phyloP scores from a whole-genome alignment of 441 rosid species.

The Syzygium syzygioides region DNA sequence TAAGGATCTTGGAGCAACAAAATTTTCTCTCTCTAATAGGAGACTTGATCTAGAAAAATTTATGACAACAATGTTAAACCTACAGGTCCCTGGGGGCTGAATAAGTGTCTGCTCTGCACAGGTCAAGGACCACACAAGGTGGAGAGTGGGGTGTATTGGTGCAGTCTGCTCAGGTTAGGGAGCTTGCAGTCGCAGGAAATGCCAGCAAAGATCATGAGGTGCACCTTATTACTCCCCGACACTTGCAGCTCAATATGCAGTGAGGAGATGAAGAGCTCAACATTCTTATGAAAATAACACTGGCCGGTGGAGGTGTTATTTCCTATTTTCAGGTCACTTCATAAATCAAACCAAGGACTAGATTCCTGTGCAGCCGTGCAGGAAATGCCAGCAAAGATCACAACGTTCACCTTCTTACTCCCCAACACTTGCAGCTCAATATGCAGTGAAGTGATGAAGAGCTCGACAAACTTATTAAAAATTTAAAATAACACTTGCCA shows the following conservation, averaged over 20 bases:
- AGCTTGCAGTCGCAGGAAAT: conserved; percentile 46
- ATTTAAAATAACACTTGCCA: conserved; percentile 57
- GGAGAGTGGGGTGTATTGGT: conserved; percentile 79
- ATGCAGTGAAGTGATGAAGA: conserved; percentile 70
- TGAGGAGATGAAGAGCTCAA: conserved; percentile 76
- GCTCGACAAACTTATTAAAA: conserved; percentile 57
- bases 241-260: conserved; percentile 67
- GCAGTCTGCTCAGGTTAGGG: conserved; percentile 70
- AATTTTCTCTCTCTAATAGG: not conserved
- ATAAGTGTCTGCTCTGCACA: conserved; percentile 34
- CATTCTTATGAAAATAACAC: conserved; percentile 67
- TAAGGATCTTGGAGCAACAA: not conserved
- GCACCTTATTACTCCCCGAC: conserved; percentile 65
- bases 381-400: conserved; percentile 77
- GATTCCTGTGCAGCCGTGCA: not conserved
- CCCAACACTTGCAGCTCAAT: conserved; percentile 72
- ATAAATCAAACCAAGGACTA: conserved; percentile 52
- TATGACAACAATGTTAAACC: not conserved
- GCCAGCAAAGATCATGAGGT: conserved; percentile 79
- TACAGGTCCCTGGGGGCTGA: conserved; percentile 68
- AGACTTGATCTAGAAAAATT: not conserved
- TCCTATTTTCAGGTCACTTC: conserved; percentile 79
- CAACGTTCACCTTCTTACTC: conserved; percentile 63
- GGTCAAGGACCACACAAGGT: conserved; percentile 62
- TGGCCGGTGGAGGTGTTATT: conserved; percentile 74